Evolutionary conservation across 2,329 filamentous ascomycete genomes (phyloP).

Genomic region (Aspergillus neotritici): DNA sequence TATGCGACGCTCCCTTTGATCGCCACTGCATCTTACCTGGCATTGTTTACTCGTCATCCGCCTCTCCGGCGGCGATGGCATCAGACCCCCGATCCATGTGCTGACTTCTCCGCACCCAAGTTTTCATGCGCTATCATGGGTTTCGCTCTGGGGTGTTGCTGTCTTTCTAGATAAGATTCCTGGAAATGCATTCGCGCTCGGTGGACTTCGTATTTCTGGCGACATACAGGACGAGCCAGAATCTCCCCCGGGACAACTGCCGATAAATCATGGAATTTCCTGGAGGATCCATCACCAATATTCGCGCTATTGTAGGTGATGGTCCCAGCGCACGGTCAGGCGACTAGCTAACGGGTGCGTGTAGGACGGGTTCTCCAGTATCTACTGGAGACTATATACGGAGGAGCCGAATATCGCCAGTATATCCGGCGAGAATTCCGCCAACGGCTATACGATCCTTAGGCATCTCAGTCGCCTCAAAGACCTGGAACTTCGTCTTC

Average conservation of each 20-base stretch:
- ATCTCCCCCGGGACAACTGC: constrained; percentile 19
- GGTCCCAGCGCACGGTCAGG: neutral
- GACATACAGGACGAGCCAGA: constrained; percentile 24
- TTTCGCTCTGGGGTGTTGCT: constrained; percentile 9
- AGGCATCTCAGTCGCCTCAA: constrained; percentile 37
- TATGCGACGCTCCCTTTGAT: neutral
- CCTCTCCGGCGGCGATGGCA: constrained; percentile 13
- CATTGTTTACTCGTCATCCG: neutral
- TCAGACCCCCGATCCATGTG: constrained; percentile 15
- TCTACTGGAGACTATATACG: constrained; percentile 41
- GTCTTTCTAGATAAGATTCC: constrained; percentile 5
- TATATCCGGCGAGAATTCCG: constrained; percentile 26
- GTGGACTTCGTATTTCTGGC: constrained; percentile 18
- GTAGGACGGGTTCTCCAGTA: constrained; percentile 39
- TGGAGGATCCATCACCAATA: constrained; percentile 37
- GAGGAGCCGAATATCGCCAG: constrained; percentile 30
- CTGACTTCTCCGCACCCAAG: constrained; percentile 15
- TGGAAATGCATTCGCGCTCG: constrained; percentile 33
- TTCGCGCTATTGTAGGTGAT: constrained; percentile 38
- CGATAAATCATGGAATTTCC: constrained; percentile 40
- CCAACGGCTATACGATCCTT: constrained; percentile 34
- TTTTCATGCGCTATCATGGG: constrained; percentile 16
- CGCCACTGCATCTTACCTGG: neutral
- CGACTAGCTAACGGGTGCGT: constrained; percentile 16
- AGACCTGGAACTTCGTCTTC: constrained; percentile 32